A percentile compares a stretch with the other conserved stretches of the same genome.
Evolutionary conservation across 2,329 filamentous ascomycete genomes (phyloP).

Genomic region (Bipolaris gigantea): DNA sequence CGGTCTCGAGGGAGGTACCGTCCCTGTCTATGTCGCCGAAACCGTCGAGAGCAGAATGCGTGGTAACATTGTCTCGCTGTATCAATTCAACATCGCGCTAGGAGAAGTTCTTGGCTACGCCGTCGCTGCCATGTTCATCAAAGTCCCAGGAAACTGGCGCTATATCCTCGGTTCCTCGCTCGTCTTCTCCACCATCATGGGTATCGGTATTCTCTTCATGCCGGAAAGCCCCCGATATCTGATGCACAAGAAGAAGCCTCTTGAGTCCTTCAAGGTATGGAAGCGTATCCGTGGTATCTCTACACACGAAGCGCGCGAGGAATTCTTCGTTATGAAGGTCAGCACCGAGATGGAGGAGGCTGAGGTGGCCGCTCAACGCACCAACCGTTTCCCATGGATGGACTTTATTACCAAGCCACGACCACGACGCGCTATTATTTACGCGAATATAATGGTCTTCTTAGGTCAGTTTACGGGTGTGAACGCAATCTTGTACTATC

Average conservation of each 20-base stretch:
- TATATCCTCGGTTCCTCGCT: constrained; percentile 74
- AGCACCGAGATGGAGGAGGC: constrained; percentile 59
- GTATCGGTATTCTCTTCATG: constrained; percentile 69
- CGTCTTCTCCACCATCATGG: constrained; percentile 67
- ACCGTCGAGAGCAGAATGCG: constrained; percentile 67
- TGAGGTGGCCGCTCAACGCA: constrained; percentile 54
- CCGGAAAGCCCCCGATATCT: constrained; percentile 70
- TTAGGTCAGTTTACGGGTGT: constrained; percentile 73
- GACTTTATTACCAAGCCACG: constrained; percentile 73
- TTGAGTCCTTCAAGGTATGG: constrained; percentile 70
- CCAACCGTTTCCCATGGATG: constrained; percentile 67
- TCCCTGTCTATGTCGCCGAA: constrained; percentile 75
- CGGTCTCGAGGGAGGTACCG: constrained; percentile 73
- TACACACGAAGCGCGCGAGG: constrained; percentile 61
- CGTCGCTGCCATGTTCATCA: constrained; percentile 71
- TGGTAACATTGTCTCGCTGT: constrained; percentile 72
- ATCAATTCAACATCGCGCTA: constrained; percentile 75
- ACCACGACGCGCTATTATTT: constrained; percentile 59
- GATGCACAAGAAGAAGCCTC: constrained; percentile 65
- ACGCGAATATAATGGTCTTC: constrained; percentile 73
- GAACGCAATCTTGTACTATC: constrained; percentile 61
- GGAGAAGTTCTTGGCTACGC: constrained; percentile 75
- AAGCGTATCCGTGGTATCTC: constrained; percentile 68
- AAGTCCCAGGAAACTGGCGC: constrained; percentile 70
- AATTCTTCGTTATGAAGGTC: constrained; percentile 74